Evolutionary conservation across 305 asterid species (phyloP), one percentile per base, ranked within the genome.

Genomic region (Plantago coronopus): DNA sequence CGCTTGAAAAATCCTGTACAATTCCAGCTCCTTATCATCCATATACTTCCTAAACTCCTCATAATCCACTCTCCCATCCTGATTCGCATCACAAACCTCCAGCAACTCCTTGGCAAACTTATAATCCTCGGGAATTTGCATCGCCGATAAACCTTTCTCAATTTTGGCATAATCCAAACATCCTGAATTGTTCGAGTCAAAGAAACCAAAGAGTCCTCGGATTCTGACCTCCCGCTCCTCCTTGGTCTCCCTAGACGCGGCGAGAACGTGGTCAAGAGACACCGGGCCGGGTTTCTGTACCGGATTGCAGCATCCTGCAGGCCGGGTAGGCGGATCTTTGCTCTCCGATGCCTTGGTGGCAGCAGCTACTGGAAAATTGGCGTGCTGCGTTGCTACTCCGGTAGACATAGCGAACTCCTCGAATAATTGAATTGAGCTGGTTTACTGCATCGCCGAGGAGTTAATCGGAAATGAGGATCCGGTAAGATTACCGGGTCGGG

Each of bases 91-190:
- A 61, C 95, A 88, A 3, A 88, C 99, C 44, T 69, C 74, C 61
- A 94, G 57, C 17, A 94, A 86, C 83, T 94, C 99, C 85, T 88
- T 90, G 18, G 97, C 99, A 63, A 81, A 94, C 90, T 94, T 94
- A 72, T 94, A 94, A 49, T 90, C 97, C 48, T 84, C 78, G 12
- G 95, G 97, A 68, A 94, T 94, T 80, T 86, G 91, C 95, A 90
- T 81, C 62, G 95, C 94, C 21, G 89, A 86, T 19, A 94, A 79
- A 47, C 97, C 99, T 74, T 83, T 84, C 61, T 78, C 97, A 67
- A 94, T 94, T 53, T 68, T 74, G 20, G 76, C 72, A 29, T 67
- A 84, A 71, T 88, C 99, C 81, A 94, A 76, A 72, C 79, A 83
- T 56, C 97, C 97, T 42, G 54, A 76, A 62, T 82, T 85, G 57